Percentiles rank a stretch among this genome's conserved stretches.
phyloP scores from a whole-genome alignment of 495 filamentous ascomycete species.

The Echria macrotheca region DNA sequence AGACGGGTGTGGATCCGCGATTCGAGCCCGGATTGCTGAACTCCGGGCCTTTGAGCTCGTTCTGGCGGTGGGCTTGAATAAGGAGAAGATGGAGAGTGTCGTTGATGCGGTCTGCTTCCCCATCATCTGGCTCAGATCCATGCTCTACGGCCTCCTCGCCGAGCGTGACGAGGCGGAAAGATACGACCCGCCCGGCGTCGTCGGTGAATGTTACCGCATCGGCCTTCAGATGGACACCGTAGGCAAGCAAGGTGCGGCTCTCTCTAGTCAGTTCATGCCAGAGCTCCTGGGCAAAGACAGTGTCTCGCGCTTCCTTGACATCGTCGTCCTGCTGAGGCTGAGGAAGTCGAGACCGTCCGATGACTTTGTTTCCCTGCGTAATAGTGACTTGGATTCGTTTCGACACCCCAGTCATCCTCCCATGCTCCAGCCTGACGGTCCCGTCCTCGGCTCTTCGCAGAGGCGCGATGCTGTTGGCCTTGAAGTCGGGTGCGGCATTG shows the following conservation, averaged over 20 bases:
- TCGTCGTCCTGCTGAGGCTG: constrained; percentile 48
- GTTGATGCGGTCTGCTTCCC: constrained; percentile 53
- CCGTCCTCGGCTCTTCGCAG: constrained; percentile 72
- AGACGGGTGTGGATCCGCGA: constrained; percentile 45
- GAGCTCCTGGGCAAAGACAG: constrained; percentile 86
- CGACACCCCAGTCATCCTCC: constrained; percentile 49
- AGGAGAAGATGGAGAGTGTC: constrained; percentile 62
- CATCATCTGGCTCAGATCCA: constrained; percentile 24
- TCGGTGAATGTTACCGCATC: constrained; percentile 55
- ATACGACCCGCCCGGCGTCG: constrained; percentile 24
- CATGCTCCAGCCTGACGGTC: constrained; percentile 65
- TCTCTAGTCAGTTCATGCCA: constrained; percentile 87
- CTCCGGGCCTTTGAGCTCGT: constrained; percentile 39
- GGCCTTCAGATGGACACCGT: constrained; percentile 57
- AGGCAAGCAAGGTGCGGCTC: constrained; percentile 59
- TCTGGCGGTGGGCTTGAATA: constrained; percentile 62
- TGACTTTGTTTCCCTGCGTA: constrained; percentile 35
- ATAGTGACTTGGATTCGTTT: constrained; percentile 61
- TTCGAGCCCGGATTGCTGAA: constrained; percentile 10
- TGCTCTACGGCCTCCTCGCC: constrained; percentile 27
- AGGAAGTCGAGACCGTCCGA: constrained; percentile 49
- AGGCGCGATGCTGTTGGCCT: constrained; percentile 69
- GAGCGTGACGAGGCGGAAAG: constrained; percentile 55
- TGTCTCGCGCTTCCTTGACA: constrained; percentile 79
- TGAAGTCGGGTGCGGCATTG: constrained; percentile 73